Evolutionary conservation across 257 asterid species (phyloP).

Genomic region (Prunella vulgaris): DNA sequence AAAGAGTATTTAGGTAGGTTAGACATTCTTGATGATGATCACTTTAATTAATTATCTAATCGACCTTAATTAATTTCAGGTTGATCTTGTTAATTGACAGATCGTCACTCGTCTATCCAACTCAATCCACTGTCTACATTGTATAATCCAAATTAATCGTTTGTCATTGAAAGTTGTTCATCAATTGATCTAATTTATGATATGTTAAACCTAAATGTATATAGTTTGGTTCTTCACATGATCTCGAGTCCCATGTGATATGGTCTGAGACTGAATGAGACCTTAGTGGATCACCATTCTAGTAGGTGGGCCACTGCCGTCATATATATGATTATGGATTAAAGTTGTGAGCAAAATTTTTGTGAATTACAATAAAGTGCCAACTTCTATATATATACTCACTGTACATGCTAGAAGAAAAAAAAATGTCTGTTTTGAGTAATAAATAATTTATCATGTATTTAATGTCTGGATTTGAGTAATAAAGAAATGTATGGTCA

Average conservation of each 20-base stretch:
- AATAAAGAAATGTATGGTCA: not conserved
- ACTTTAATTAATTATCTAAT: too few species aligned
- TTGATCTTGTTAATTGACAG: not conserved
- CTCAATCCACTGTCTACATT: not conserved
- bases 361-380: constrained; percentile 8
- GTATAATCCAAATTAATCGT: not conserved
- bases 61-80: too few species aligned
- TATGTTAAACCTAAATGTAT: not conserved
- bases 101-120: not conserved
- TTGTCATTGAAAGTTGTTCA: not conserved
- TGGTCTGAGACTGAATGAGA: constrained; percentile 12
- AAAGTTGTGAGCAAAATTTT: constrained; percentile 6
- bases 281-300: constrained; percentile 13
- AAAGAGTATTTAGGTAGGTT: too few species aligned
- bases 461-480: not conserved
- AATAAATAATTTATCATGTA: not conserved
- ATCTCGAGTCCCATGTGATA: constrained; percentile 26
- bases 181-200: not conserved
- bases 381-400: not conserved
- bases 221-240: constrained; percentile 5
- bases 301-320: constrained; percentile 18
- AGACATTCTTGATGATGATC: too few species aligned
- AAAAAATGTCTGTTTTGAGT: not conserved
- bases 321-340: not conserved
- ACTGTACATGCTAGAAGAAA: not conserved